These are phyloP conservation scores for Cetraspora pellucida DNA, from an alignment of 192 early-diverging fungal genomes.

Conservation along the genomic window DNA sequence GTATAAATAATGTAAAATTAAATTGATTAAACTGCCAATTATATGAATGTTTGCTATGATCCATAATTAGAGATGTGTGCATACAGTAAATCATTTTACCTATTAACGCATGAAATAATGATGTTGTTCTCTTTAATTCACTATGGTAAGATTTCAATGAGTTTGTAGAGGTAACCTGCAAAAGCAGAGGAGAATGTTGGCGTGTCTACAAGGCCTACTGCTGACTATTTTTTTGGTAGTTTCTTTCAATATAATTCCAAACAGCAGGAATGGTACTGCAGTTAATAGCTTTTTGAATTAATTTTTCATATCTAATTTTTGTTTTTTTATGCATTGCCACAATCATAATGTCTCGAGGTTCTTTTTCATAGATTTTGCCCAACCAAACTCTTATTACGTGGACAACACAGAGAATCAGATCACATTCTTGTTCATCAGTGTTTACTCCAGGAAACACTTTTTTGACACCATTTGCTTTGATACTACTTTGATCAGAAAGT, in stretches of 20 bases:
- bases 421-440: neutral
- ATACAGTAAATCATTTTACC: neutral
- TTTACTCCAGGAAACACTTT: slow-evolving; percentile 15
- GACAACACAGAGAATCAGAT: neutral
- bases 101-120: neutral
- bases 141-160: slow-evolving; percentile 28
- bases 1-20: neutral
- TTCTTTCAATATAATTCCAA: slow-evolving; percentile 12
- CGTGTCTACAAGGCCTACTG: slow-evolving; percentile 9
- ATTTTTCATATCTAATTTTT: neutral
- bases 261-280: neutral
- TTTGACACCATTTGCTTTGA: slow-evolving; percentile 3
- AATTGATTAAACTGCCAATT: neutral
- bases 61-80: neutral
- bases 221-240: slow-evolving; percentile 22
- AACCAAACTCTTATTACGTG: slow-evolving; percentile 34
- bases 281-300: neutral
- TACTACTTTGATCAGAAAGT: slow-evolving; percentile 10
- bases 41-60: neutral
- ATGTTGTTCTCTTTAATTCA: neutral
- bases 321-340: neutral
- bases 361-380: neutral
- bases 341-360: neutral
- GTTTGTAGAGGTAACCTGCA: slow-evolving; percentile 21
- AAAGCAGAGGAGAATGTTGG: slow-evolving; percentile 27